Evolutionary conservation across 1,284 basidiomycete genomes (phyloP), one percentile per base, ranked within the genome.

Genomic region (Macrocystidia cucumis): DNA sequence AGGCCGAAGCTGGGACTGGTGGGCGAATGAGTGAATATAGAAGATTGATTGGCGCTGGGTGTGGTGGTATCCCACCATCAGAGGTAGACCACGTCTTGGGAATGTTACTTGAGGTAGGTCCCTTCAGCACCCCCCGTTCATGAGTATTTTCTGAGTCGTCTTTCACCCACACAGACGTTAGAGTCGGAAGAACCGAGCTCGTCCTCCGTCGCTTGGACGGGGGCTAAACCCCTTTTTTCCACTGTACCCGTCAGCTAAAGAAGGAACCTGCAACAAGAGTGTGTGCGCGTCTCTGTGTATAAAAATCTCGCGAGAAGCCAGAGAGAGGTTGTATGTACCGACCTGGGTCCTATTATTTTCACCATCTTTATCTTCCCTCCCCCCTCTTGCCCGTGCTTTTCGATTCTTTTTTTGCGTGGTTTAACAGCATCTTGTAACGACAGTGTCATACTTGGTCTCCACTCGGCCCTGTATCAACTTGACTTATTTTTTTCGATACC

Each of bases 1-100:
- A 91, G 55, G 83, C 88, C 12, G 89, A 91, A 59, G 80, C 87
- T 9, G 91, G 91, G 4, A 95, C 91, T 1, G 79, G 83, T 19
- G 88, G 87, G 14, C 72, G 81, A 42, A 91, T 96, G 76, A 71
- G 76, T 1, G 85, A 92, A 46, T 97, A 96, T 55, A 69, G 91
- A 44, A 69, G 81, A 42, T 59, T 96, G 36, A 90, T 96, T 48
- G 82, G 84, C 12, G 78, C 89, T 8, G 90, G 88, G 0, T 91
- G 89, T 57, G 87, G 88, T n/a, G 89, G 88, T 0, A 72, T 93
- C n/a, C 73, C 81, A 1, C 71, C 81, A 1, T 69, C 78, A 18
- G 90, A 95, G 46, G 84, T 96, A 20, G 91, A 96, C 49, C 74
- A 75, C 42, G 79, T 91, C 4, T 68, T 95, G 39, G 78, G 76